phyloP scores from a whole-genome alignment of 75 land plant species.

The Ceratopteris richardii region DNA sequence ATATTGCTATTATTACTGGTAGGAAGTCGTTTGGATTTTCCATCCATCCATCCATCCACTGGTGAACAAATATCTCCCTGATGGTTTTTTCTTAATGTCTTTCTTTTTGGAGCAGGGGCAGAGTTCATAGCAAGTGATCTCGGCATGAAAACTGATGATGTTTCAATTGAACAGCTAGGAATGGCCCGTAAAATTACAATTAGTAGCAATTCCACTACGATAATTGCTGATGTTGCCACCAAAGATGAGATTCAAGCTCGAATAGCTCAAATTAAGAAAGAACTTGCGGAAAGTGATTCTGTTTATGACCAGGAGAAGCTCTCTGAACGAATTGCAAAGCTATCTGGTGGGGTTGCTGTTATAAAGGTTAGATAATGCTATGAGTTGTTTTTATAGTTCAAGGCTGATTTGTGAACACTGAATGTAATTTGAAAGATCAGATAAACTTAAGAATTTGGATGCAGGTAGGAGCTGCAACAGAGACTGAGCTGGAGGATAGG shows the following conservation, averaged over 20 bases:
- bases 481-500: slow-evolving; percentile 83
- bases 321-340: slow-evolving; percentile 80
- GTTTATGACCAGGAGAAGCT: slow-evolving; percentile 45
- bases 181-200: slow-evolving; percentile 67
- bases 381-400: not conserved
- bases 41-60: too few species aligned
- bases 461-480: slow-evolving; percentile 92
- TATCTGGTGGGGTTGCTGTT: slow-evolving; percentile 88
- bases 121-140: slow-evolving; percentile 78
- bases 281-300: slow-evolving; percentile 54
- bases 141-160: slow-evolving; percentile 50
- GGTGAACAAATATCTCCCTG: too few species aligned
- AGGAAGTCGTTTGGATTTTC: not conserved
- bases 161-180: slow-evolving; percentile 89
- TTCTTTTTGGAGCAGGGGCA: too few species aligned
- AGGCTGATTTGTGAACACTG: not conserved
- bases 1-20: slow-evolving; percentile 97
- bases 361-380: slow-evolving; percentile 56
- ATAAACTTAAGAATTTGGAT: not conserved
- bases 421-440: not conserved
- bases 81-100: too few species aligned
- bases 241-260: slow-evolving; percentile 85
- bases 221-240: slow-evolving; percentile 67
- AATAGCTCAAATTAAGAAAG: slow-evolving; percentile 78
- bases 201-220: slow-evolving; percentile 62